Base-by-base conservation (phyloP, 2,329 filamentous ascomycete species). In the Thelonectria olida region DNA sequence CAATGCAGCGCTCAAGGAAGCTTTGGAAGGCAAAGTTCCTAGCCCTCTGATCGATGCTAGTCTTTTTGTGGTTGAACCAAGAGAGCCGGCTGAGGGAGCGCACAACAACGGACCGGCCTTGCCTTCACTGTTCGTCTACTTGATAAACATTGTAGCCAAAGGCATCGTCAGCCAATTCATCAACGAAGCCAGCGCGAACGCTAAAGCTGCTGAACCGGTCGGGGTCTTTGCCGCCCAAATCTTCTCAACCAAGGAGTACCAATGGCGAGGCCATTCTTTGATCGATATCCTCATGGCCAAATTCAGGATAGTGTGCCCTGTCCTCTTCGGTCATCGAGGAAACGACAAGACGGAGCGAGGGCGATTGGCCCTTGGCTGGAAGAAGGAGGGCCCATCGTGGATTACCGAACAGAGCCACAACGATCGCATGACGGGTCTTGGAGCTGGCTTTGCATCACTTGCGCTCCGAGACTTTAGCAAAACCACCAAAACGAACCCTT, bases 231-330 rank as follows among this genome's bases (percentile, higher is more conserved):
- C 89, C 1, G 90, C 90, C 7, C 87, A 89, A 65, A 84, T 96
- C 27, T 95, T 96, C 74, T 90, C 91, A 1, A 83, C 85, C 53
- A 82, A 86, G 17, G 83, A 87, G 15, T 91, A 92, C 72, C 81
- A 85, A 54, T 91, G 88, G 83, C 85, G 89, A 51, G 90, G 88
- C 8, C 78, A 85, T 48, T 85, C 89, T 1, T 82, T 97, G 59
- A 89, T 93, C 53, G 92, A 96, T 73, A 92, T 98, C 61, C 82
- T 98, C 27, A 90, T 97, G 71, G 82, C 94, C 55, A 97, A 98
- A 76, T 91, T 92, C 71, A 88, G 93, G 61, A 83, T 91, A 15
- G 83, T 87, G 4, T 97, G 93, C 70, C 95, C 96, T 0, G 89
- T 93, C 2, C 81, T 99, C 1, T 98, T 96, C 74, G 95, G 95